These are phyloP conservation scores for Cladochytrium replicatum DNA, from an alignment of 192 early-diverging fungal species.

Conservation along the genomic window DNA sequence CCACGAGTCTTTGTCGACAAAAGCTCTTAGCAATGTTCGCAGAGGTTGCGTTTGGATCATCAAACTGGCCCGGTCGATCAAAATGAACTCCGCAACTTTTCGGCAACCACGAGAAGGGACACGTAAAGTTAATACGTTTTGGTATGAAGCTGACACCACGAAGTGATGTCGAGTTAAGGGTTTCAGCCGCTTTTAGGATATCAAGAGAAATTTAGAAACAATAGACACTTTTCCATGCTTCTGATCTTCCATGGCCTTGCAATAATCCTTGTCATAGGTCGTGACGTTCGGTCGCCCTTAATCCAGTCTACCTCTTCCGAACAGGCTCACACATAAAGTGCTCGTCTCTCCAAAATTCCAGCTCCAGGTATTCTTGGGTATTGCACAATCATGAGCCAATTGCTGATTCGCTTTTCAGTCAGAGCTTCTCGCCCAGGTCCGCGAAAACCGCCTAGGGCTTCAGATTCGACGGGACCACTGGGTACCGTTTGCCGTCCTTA, in stretches of 20 bases:
- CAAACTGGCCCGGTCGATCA: conserved; percentile 46
- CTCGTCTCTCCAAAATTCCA: conserved; percentile 26
- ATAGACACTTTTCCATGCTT: too few species aligned
- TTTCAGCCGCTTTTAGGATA: too few species aligned
- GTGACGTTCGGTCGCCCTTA: too few species aligned
- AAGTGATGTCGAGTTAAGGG: too few species aligned
- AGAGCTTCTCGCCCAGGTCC: conserved; percentile 27
- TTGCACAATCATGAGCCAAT: too few species aligned
- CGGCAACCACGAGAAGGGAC: conserved; percentile 38
- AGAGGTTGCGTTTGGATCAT: conserved; percentile 47
- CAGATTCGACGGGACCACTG: conserved; percentile 38
- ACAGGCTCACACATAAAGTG: conserved; percentile 34
- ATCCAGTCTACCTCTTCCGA: conserved; percentile 43
- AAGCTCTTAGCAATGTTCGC: conserved; percentile 43
- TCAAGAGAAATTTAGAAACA: too few species aligned
- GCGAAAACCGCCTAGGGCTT: conserved; percentile 24
- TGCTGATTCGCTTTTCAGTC: too few species aligned
- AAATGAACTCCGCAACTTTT: conserved; percentile 24
- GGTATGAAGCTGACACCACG: conserved; percentile 25
- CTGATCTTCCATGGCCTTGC: too few species aligned
- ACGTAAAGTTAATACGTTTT: conserved; percentile 43
- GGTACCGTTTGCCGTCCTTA: conserved; percentile 39
- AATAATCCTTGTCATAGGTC: too few species aligned
- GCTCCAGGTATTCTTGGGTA: conserved; percentile 24
- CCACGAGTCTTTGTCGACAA: not conserved